Conservation (phyloP, 108 stramenopile species). For the Nannochloropsis salina region DNA sequence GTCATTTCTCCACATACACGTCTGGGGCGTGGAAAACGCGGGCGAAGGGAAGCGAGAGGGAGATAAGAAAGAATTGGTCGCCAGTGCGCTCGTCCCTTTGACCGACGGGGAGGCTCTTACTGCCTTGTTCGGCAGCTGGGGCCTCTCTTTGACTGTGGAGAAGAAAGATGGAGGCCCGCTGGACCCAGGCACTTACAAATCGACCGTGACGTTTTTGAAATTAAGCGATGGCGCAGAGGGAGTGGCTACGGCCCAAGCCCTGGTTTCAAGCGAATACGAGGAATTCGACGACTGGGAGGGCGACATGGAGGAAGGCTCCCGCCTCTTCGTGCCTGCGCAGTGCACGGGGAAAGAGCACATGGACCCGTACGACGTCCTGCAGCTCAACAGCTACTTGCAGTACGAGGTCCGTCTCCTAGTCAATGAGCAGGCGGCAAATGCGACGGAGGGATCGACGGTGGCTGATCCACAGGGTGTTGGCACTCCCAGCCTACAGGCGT, state of each 20-base stretch:
- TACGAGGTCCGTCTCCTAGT: not conserved
- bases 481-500: not conserved
- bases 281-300: not conserved
- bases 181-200: not conserved
- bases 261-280: not conserved
- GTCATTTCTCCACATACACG: not conserved
- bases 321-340: not conserved
- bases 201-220: slow-evolving; percentile 1
- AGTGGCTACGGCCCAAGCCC: not conserved
- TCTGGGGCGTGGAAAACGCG: not conserved
- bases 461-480: not conserved
- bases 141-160: not conserved
- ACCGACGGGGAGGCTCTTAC: not conserved
- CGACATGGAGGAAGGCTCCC: not conserved
- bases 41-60: not conserved
- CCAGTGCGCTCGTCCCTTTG: not conserved
- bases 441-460: not conserved
- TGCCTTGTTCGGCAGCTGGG: not conserved
- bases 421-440: not conserved
- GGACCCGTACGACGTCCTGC: not conserved
- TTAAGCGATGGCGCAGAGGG: not conserved
- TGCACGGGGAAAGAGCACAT: not conserved
- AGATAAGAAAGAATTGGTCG: not conserved
- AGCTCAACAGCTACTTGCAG: not conserved
- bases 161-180: not conserved